Base-by-base conservation (phyloP, 2,329 filamentous ascomycete genomes). In the Cadophora malorum region DNA sequence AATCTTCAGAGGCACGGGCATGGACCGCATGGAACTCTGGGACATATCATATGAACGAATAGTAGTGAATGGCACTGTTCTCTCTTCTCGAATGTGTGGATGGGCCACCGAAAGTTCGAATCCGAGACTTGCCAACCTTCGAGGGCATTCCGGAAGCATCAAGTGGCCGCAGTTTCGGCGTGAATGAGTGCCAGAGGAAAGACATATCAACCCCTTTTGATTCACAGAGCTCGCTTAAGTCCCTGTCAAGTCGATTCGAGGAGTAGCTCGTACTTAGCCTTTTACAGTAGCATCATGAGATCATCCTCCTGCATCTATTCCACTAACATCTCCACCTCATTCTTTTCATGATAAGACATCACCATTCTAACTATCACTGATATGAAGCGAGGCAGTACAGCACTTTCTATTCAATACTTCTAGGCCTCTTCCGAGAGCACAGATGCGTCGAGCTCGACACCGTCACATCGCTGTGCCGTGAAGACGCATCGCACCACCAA, bases 201-300 rank as follows among this genome's bases (percentile, higher is more conserved):
- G 28, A 28, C 28, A 19, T 14, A 45, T 45, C 14, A 45, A 19
- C 19, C 41, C 14, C 2, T 5, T 35, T 8, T 10, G 9, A 35
- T 28, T 28, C 28, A 16, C n/a, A 9, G 23, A n/a, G 38, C n/a
- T 63, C 53, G 53, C 53, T 56, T 56, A 35, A 56, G 53, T 28
- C 53, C 53, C 53, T 56, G 53, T 28, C 53, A 35, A 56, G 53
- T 45, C 19, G 7, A 56, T 19, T 35, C 19, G 53, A 14, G 28
- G 53, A 12, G 6, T 35, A 56, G 53, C 53, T 31, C 53, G 53
- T 19, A 9, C 14, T 19, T 4, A 10, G 23, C 31, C 28, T 56
- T 35, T 38, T 28, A 31, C 35, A 56, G 28, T 28, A n/a, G 53
- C 53, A 35, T 33, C 53, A 56, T 16, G 31, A 33, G 53, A 35